Evolutionary conservation across 208 protist genomes (phyloP).

Genomic region (Wallacemonas sp.): DNA sequence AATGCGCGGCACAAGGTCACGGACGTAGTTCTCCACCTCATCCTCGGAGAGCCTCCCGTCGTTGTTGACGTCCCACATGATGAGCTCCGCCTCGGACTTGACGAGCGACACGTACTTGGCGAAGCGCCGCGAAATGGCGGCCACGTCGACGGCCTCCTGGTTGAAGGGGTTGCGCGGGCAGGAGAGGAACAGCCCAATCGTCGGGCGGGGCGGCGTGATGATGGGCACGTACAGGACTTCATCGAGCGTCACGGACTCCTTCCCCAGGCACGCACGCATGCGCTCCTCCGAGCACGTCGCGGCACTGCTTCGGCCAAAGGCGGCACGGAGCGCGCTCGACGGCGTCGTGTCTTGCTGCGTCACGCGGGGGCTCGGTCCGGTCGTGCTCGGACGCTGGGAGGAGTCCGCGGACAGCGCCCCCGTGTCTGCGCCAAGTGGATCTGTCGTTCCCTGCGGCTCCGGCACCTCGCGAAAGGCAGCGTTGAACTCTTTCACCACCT

Average conservation of each 20-base stretch:
- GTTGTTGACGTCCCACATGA: constrained; percentile 86
- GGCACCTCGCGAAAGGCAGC: constrained; percentile 9
- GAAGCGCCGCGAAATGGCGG: constrained; percentile 70
- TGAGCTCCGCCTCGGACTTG: constrained; percentile 82
- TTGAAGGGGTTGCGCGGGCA: constrained; percentile 51
- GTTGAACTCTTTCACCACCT: constrained; percentile 57
- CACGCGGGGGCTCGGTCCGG: constrained; percentile 7
- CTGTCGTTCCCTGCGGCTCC: neutral
- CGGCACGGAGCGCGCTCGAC: neutral
- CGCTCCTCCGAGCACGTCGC: constrained; percentile 13
- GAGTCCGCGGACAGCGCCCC: constrained; percentile 9
- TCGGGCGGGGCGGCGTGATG: constrained; percentile 48
- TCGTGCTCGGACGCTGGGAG: neutral
- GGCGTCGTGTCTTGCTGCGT: neutral
- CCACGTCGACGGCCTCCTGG: constrained; percentile 51
- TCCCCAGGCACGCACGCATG: constrained; percentile 7
- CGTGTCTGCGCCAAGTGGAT: neutral
- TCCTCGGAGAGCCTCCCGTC: constrained; percentile 85
- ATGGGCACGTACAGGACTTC: constrained; percentile 54
- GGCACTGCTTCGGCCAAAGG: constrained; percentile 5
- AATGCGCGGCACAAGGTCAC: constrained; percentile 71
- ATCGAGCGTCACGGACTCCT: constrained; percentile 27
- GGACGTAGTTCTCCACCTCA: constrained; percentile 90
- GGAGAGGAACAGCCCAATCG: constrained; percentile 67
- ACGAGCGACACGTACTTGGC: constrained; percentile 84